Base-by-base conservation (phyloP, 208 protist species). In the Acanthamoeba polyphaga region DNA sequence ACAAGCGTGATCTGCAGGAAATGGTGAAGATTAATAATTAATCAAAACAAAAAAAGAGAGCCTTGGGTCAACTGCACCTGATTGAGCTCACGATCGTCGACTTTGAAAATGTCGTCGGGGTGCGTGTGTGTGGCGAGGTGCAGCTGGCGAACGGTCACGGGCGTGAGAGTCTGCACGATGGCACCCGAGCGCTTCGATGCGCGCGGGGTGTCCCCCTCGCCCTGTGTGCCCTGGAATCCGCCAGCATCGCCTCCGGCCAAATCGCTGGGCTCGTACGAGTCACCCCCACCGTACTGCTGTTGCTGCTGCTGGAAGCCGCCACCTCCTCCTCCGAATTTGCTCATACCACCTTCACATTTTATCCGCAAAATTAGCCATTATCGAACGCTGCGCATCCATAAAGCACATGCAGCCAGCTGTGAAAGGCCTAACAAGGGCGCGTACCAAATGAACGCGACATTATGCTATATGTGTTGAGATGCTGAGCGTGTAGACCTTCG, bases 31-130 rank as follows among this genome's bases (percentile, higher is more conserved):
- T 43, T 76, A 74, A 22, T 76, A 43, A 17, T 43, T 38, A 32
- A 76, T 46, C 19, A 76, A 76, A 5, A 49, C 68, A 34, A 3
- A 19, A 64, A 34, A 91, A n/a, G 0, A 3, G 27, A 49, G 17
- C 27, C 27, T 85, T 3, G 27, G 43, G 29, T 3, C 3, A 55
- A 5, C 24, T 1, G 19, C 55, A 92, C 87, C 87, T 92, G 87
- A 29, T 92, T 92, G 87, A 92, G 87, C 62, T 68, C 60, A 43
- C 51, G 34, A 55, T 55, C 58, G 17, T 92, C 87, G 34, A 92
- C 87, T 76, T 66, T 92, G 64, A 74, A 92, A 29, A 66, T 72
- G 43, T 92, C 87, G 22, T 92, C 87, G 43, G 60, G 55, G 27
- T 92, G 34, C 29, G 87, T 3, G 15, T 92, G 87, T 22, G 60